Evolutionary conservation across 441 rosid genomes (phyloP).

Genomic region (Francoa sonchifolia): DNA sequence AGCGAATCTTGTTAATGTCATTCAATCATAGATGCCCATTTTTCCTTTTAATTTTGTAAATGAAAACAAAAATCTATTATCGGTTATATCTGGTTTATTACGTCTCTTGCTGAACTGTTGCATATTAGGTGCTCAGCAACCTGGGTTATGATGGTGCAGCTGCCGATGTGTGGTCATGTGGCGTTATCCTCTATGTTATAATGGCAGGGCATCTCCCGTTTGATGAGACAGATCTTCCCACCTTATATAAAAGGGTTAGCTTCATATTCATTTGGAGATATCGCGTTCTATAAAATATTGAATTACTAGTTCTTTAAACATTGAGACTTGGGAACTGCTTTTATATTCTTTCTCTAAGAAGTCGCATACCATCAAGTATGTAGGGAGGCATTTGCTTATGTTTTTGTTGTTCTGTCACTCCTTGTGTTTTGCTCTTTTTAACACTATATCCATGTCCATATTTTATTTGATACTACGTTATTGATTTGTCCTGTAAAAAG

Average conservation of each 20-base stretch:
- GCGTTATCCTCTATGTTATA: conserved; percentile 75
- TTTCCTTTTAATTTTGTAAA: background rate
- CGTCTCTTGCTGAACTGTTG: conserved; percentile 4
- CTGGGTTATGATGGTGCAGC: conserved; percentile 83
- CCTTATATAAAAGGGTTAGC: conserved; percentile 58
- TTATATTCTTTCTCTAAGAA: too few relatives aligned
- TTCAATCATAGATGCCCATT: conserved; percentile 1
- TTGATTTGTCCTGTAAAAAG: too few relatives aligned
- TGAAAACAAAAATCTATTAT: background rate
- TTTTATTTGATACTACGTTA: too few relatives aligned
- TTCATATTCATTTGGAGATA: conserved; percentile 10
- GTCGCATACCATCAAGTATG: too few relatives aligned
- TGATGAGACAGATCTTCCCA: conserved; percentile 67
- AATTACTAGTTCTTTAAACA: too few relatives aligned
- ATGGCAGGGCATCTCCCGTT: conserved; percentile 90
- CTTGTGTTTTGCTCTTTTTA: too few relatives aligned
- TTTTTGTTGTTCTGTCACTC: too few relatives aligned
- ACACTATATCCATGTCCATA: too few relatives aligned
- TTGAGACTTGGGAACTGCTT: too few relatives aligned
- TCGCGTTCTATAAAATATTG: conserved; percentile 2
- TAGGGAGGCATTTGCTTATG: too few relatives aligned
- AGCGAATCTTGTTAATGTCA: background rate
- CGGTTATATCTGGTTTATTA: too few relatives aligned
- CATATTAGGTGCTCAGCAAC: conserved; percentile 49
- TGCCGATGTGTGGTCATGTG: conserved; percentile 95